Evolutionary conservation across 2,329 filamentous ascomycete species (phyloP).

Genomic region (Ciborinia camelliae): DNA sequence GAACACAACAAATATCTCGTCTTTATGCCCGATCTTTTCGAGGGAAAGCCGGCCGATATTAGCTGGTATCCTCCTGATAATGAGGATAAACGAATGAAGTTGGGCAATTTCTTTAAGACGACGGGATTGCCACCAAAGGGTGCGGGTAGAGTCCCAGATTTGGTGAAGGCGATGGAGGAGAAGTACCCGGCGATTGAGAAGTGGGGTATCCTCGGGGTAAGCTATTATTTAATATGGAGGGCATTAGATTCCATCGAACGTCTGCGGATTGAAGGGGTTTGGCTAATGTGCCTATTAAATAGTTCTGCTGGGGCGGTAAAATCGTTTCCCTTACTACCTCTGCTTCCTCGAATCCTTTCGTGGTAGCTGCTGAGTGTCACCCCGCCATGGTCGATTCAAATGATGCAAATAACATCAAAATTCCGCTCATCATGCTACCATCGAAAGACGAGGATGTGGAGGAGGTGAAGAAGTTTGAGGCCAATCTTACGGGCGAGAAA

Average conservation of each 20-base stretch:
- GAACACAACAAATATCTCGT: conserved; percentile 68
- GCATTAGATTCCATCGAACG: background rate
- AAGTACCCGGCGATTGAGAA: conserved; percentile 54
- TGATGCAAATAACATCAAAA: conserved; percentile 57
- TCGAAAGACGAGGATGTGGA: conserved; percentile 59
- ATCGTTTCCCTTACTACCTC: conserved; percentile 31
- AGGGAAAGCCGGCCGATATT: conserved; percentile 54
- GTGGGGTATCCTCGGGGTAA: conserved; percentile 33
- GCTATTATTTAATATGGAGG: background rate
- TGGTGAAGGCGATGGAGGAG: conserved; percentile 45
- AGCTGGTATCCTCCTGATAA: conserved; percentile 53
- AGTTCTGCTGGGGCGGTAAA: conserved; percentile 39
- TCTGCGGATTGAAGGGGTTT: background rate
- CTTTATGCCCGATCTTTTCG: conserved; percentile 90
- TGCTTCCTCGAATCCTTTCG: conserved; percentile 44
- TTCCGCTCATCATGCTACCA: conserved; percentile 61
- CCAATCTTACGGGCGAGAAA: conserved; percentile 43
- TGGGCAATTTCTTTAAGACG: conserved; percentile 54
- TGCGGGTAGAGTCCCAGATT: conserved; percentile 50
- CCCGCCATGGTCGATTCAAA: conserved; percentile 62
- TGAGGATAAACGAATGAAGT: conserved; percentile 58
- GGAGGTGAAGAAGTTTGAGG: conserved; percentile 44
- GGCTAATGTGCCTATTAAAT: conserved; percentile 1
- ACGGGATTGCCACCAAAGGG: conserved; percentile 35
- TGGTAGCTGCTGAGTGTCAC: conserved; percentile 50